phyloP scores from a whole-genome alignment of 805 yeast species.

The Yamadazyma nakazawae region DNA sequence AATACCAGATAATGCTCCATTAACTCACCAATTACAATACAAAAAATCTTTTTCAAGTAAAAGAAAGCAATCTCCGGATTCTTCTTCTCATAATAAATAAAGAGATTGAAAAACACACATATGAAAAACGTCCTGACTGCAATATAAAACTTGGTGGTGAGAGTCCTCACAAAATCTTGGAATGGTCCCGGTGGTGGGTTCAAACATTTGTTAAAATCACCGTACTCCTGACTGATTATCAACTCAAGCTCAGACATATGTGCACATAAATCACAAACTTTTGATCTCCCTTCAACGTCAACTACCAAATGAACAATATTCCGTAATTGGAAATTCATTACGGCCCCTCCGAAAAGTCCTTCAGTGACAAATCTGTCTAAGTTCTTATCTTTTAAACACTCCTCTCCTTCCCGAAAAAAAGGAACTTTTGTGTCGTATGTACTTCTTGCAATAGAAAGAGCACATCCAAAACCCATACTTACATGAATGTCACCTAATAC shows the following conservation, averaged over 20 bases:
- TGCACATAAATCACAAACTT: constrained; percentile 34
- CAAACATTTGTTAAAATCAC: constrained; percentile 20
- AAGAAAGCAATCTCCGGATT: constrained; percentile 34
- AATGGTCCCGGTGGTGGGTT: constrained; percentile 9
- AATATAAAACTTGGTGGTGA: constrained; percentile 25
- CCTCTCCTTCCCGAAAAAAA: constrained; percentile 30
- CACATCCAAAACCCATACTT: constrained; percentile 47
- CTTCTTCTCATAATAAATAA: constrained; percentile 34
- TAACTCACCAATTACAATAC: constrained; percentile 27
- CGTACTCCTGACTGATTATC: constrained; percentile 27
- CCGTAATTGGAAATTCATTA: constrained; percentile 24
- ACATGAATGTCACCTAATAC: constrained; percentile 45
- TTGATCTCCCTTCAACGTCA: constrained; percentile 37
- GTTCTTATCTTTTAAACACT: constrained; percentile 33
- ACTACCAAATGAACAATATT: constrained; percentile 37
- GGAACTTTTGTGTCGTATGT: constrained; percentile 55
- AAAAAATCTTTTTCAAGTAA: constrained; percentile 33
- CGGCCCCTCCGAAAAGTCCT: constrained; percentile 26
- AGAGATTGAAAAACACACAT: constrained; percentile 41
- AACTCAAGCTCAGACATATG: constrained; percentile 36
- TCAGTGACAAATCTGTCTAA: constrained; percentile 42
- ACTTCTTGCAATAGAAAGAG: constrained; percentile 34
- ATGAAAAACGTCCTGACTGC: constrained; percentile 31
- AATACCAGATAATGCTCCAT: constrained; percentile 34
- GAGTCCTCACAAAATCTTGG: constrained; percentile 13